These are phyloP conservation scores for Meira miltonrushii DNA, from an alignment of 1,284 basidiomycete genomes.

Conservation along the genomic window DNA sequence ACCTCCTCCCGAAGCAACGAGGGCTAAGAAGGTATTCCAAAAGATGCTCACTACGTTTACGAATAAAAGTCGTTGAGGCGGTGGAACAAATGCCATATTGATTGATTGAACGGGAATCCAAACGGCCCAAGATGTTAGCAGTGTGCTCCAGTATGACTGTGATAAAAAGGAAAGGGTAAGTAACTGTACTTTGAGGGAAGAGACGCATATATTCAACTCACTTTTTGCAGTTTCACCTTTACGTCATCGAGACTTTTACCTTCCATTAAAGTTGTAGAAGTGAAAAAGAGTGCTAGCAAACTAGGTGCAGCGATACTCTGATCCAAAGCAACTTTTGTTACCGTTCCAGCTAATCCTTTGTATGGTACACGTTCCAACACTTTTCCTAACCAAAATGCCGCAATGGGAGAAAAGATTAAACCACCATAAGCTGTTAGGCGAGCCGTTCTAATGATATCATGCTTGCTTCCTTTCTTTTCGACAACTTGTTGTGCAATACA, in stretches of 20 bases:
- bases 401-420: constrained; percentile 38
- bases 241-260: constrained; percentile 21
- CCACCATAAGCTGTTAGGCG: constrained; percentile 35
- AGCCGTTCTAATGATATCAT: constrained; percentile 29
- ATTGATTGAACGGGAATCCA: constrained; percentile 42
- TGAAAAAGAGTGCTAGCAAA: constrained; percentile 32
- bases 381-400: constrained; percentile 32
- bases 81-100: constrained; percentile 40
- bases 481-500: constrained; percentile 37
- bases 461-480: constrained; percentile 24
- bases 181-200: neutral
- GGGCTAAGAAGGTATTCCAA: constrained; percentile 44
- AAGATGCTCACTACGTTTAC: constrained; percentile 34
- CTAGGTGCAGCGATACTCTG: constrained; percentile 32
- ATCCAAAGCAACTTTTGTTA: constrained; percentile 33
- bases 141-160: constrained; percentile 30
- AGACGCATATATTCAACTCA: constrained; percentile 1
- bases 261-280: constrained; percentile 27
- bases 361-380: constrained; percentile 31
- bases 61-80: constrained; percentile 28
- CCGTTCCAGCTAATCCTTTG: constrained; percentile 17
- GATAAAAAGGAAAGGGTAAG: neutral
- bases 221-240: constrained; percentile 24
- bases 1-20: constrained; percentile 17
- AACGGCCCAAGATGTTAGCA: constrained; percentile 35